Percentiles rank a stretch among this genome's conserved stretches.
phyloP scores from a whole-genome alignment of 192 early-diverging fungal species.

The Lunasporangiospora selenospora region DNA sequence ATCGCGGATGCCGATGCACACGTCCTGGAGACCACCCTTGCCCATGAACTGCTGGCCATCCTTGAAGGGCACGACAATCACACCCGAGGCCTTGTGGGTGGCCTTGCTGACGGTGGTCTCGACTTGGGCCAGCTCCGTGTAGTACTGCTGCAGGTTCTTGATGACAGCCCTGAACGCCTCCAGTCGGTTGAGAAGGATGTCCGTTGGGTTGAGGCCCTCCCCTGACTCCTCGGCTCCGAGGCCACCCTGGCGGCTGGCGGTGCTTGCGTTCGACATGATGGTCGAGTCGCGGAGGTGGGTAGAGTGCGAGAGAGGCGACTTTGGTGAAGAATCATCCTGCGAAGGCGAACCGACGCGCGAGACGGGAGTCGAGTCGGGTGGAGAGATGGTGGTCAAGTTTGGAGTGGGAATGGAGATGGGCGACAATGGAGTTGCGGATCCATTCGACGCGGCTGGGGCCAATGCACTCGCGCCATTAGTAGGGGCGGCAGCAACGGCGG shows the following conservation, averaged over 20 bases:
- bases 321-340: slow-evolving; percentile 12
- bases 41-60: slow-evolving; percentile 44
- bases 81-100: slow-evolving; percentile 29
- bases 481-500: background rate
- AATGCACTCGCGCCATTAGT: background rate
- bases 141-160: slow-evolving; percentile 47
- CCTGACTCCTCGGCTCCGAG: slow-evolving; percentile 22
- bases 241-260: slow-evolving; percentile 31
- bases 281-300: slow-evolving; percentile 32
- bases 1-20: slow-evolving; percentile 41
- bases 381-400: slow-evolving; percentile 10
- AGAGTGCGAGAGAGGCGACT: slow-evolving; percentile 21
- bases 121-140: slow-evolving; percentile 43
- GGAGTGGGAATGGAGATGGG: slow-evolving; percentile 21
- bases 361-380: slow-evolving; percentile 15
- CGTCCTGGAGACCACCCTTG: slow-evolving; percentile 44
- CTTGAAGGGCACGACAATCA: slow-evolving; percentile 43
- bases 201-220: slow-evolving; percentile 46
- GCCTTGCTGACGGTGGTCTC: slow-evolving; percentile 33
- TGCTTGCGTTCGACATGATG: slow-evolving; percentile 27
- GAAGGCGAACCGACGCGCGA: slow-evolving; percentile 16
- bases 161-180: slow-evolving; percentile 45
- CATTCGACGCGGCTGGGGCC: too few relatives aligned
- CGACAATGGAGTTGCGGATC: slow-evolving; percentile 9
- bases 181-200: slow-evolving; percentile 49